Conservation (phyloP, 176 grass and related monocot species). For the Echinochloa phyllopogon region DNA sequence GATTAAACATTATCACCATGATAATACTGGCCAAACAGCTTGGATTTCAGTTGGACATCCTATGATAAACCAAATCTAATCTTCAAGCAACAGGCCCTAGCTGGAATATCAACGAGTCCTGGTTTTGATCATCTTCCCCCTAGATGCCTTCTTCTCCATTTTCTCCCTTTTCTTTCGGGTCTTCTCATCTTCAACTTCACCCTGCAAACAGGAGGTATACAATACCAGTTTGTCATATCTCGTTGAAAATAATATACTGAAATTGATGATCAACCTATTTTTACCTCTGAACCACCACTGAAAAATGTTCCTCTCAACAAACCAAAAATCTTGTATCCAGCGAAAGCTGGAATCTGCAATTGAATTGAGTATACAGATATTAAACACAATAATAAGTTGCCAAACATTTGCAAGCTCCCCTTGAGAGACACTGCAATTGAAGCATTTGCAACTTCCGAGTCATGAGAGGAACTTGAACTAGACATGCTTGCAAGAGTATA, state of each 20-base stretch:
- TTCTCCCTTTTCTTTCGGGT: constrained; percentile 91
- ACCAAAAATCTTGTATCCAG: constrained; percentile 76
- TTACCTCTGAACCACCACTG: constrained; percentile 79
- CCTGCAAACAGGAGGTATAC: constrained; percentile 48
- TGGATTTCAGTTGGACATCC: constrained; percentile 34
- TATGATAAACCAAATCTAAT: constrained; percentile 45
- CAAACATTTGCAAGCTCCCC: neutral
- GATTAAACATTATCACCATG: constrained; percentile 4
- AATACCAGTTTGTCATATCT: neutral
- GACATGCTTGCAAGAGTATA: neutral
- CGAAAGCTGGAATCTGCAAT: constrained; percentile 88
- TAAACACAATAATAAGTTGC: constrained; percentile 29
- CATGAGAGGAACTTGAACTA: constrained; percentile 4
- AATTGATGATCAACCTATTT: neutral
- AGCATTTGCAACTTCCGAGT: neutral
- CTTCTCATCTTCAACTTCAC: constrained; percentile 88
- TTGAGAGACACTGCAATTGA: neutral
- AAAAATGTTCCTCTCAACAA: constrained; percentile 83
- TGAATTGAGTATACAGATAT: constrained; percentile 6
- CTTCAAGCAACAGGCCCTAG: constrained; percentile 31
- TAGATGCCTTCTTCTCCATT: constrained; percentile 94
- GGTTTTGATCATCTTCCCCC: constrained; percentile 83
- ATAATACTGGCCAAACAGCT: constrained; percentile 9
- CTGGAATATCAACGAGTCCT: constrained; percentile 60
- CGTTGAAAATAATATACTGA: constrained; percentile 4